phyloP scores from a whole-genome alignment of 2,329 filamentous ascomycete genomes.

The Ustulina deusta region DNA sequence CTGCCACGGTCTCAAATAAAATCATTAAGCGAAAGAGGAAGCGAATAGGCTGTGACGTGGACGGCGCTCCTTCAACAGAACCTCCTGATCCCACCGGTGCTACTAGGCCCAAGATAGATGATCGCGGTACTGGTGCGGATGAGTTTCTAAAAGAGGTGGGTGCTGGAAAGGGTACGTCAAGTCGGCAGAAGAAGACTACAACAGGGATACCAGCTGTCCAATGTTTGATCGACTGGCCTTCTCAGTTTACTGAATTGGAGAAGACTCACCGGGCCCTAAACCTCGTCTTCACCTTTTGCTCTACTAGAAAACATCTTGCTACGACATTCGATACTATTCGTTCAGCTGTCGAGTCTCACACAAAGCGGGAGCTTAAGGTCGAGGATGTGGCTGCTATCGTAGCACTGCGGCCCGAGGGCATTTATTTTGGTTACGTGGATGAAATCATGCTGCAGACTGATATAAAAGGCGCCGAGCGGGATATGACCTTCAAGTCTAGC shows the following conservation, averaged over 20 bases:
- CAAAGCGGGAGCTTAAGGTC: conserved; percentile 74
- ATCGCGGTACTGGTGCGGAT: neutral
- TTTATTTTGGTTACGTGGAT: conserved; percentile 89
- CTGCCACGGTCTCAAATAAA: conserved; percentile 60
- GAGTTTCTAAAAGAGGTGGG: conserved; percentile 4
- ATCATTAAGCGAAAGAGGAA: conserved; percentile 55
- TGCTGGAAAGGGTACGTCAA: conserved; percentile 21
- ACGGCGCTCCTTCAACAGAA: conserved; percentile 12
- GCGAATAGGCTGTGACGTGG: conserved; percentile 48
- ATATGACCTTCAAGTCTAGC: conserved; percentile 72
- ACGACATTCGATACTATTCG: conserved; percentile 93
- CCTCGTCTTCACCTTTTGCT: conserved; percentile 94
- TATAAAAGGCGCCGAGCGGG: conserved; percentile 73
- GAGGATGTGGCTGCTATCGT: conserved; percentile 88
- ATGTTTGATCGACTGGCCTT: conserved; percentile 73
- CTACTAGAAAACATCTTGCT: conserved; percentile 88
- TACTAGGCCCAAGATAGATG: conserved; percentile 19
- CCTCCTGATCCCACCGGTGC: conserved; percentile 5
- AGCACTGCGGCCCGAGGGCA: conserved; percentile 78
- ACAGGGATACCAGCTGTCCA: conserved; percentile 41
- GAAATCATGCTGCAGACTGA: conserved; percentile 86
- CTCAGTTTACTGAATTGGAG: conserved; percentile 76
- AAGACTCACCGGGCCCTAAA: conserved; percentile 88
- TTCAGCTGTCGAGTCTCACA: conserved; percentile 85
- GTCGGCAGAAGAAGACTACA: conserved; percentile 40